Evolutionary conservation across 768 basidiomycete species (phyloP).

Genomic region (Mycena maculata): DNA sequence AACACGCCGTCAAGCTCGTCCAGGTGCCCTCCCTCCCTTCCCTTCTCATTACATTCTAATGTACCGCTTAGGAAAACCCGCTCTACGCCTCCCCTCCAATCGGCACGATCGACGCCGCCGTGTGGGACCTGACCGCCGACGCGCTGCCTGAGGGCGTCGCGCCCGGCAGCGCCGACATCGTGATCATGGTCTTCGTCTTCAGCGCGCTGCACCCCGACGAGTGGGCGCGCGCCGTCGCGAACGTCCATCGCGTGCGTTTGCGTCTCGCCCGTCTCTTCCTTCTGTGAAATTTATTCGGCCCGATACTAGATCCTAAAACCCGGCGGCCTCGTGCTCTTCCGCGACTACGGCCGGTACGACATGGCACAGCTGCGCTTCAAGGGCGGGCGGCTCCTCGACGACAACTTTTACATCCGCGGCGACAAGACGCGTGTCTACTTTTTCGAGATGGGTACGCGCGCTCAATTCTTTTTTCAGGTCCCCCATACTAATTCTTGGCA

Average conservation of each 20-base stretch:
- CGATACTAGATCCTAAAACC: conserved; percentile 85
- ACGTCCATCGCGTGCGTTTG: conserved; percentile 74
- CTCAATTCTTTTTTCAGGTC: background rate
- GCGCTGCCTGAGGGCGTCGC: conserved; percentile 72
- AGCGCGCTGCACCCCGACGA: conserved; percentile 94
- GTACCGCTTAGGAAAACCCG: conserved; percentile 72
- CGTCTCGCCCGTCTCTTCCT: background rate
- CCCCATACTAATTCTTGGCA: conserved; percentile 39
- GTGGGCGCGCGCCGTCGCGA: conserved; percentile 86
- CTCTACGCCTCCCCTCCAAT: conserved; percentile 74
- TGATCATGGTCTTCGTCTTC: conserved; percentile 93
- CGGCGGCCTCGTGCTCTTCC: conserved; percentile 83
- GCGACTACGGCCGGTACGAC: conserved; percentile 96
- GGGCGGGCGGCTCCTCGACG: conserved; percentile 84
- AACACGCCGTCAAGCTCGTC: conserved; percentile 89
- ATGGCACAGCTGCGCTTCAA: conserved; percentile 96
- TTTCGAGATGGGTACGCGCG: conserved; percentile 80
- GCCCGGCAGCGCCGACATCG: conserved; percentile 83
- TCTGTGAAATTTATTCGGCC: background rate
- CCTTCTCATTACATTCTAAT: background rate
- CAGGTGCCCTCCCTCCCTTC: conserved; percentile 61
- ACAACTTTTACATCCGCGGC: conserved; percentile 96
- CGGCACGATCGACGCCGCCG: conserved; percentile 80
- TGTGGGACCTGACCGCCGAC: conserved; percentile 90
- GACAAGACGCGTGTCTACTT: conserved; percentile 99